phyloP scores from a whole-genome alignment of 495 filamentous ascomycete species.

The Cercophora sp. region DNA sequence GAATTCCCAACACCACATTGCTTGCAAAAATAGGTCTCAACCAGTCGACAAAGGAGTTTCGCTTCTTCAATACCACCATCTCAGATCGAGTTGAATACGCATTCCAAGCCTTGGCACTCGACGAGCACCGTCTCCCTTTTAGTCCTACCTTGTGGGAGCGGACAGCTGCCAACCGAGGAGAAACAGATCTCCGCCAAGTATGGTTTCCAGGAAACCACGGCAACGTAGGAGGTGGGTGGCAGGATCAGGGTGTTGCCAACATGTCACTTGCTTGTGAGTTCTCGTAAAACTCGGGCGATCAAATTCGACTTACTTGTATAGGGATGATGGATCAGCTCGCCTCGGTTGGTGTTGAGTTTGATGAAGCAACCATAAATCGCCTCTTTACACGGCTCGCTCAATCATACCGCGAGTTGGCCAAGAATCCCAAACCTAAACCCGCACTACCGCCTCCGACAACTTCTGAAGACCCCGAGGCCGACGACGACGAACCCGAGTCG shows the following conservation, averaged over 20 bases:
- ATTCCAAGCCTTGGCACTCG: conserved; percentile 71
- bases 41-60: conserved; percentile 48
- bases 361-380: conserved; percentile 48
- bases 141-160: conserved; percentile 61
- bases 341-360: conserved; percentile 56
- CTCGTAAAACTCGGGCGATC: no score
- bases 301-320: no score
- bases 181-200: conserved; percentile 59
- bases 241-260: conserved; percentile 51
- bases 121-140: conserved; percentile 62
- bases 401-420: conserved; percentile 29
- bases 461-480: not conserved
- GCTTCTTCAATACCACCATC: conserved; percentile 58
- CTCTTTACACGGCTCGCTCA: conserved; percentile 48
- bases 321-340: conserved; percentile 69
- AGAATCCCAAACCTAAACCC: conserved; percentile 9
- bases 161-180: conserved; percentile 28
- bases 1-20: conserved; percentile 42
- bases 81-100: conserved; percentile 59
- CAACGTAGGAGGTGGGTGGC: conserved; percentile 59
- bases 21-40: conserved; percentile 39
- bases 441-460: conserved; percentile 12
- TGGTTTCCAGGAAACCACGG: conserved; percentile 72
- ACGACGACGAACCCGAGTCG: conserved; percentile 6
- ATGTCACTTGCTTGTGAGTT: conserved; percentile 62